Percentiles rank a stretch among this genome's conserved stretches.
Evolutionary conservation across 2,329 filamentous ascomycete genomes (phyloP).

Genomic region (Cytospora piceae): DNA sequence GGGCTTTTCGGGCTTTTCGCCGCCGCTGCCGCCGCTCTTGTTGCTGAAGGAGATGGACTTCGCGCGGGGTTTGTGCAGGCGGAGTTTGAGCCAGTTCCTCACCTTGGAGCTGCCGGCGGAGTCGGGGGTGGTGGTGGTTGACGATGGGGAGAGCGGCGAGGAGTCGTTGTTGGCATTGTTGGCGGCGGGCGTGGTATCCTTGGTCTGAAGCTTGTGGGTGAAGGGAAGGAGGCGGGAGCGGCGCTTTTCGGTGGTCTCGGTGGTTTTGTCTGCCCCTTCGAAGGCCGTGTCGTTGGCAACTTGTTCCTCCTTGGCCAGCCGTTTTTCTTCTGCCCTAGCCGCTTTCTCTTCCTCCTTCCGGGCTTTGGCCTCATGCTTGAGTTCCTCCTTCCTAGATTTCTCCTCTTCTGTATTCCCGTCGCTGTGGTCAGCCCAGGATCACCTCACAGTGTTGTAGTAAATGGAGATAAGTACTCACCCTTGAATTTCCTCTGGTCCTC

Average conservation of each 20-base stretch:
- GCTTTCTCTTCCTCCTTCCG: constrained; percentile 49
- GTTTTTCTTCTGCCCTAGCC: constrained; percentile 52
- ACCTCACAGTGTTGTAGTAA: too few species aligned
- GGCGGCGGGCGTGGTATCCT: constrained; percentile 17
- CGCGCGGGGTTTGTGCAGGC: constrained; percentile 41
- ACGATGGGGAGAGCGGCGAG: constrained; percentile 25
- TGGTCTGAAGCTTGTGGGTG: constrained; percentile 31
- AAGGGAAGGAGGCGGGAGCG: constrained; percentile 25
- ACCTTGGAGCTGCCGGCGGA: constrained; percentile 37
- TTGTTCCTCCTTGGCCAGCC: constrained; percentile 49
- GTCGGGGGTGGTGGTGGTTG: constrained; percentile 26
- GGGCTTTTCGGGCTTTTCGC: neutral
- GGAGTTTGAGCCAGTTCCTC: constrained; percentile 50
- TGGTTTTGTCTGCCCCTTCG: neutral
- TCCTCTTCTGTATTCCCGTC: constrained; percentile 55
- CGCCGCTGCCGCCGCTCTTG: constrained; percentile 15
- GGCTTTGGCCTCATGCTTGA: constrained; percentile 64
- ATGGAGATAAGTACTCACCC: constrained; percentile 42
- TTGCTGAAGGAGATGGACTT: constrained; percentile 34
- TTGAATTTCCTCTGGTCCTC: constrained; percentile 43
- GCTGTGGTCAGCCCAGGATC: neutral
- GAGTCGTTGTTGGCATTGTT: constrained; percentile 20
- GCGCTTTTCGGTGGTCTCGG: constrained; percentile 32
- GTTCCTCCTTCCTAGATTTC: constrained; percentile 65
- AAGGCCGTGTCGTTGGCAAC: constrained; percentile 32